Percentiles rank a stretch among this genome's conserved stretches.
Conservation (phyloP, 106 monocot genomes). For the Alisma plantagoaquatica region DNA sequence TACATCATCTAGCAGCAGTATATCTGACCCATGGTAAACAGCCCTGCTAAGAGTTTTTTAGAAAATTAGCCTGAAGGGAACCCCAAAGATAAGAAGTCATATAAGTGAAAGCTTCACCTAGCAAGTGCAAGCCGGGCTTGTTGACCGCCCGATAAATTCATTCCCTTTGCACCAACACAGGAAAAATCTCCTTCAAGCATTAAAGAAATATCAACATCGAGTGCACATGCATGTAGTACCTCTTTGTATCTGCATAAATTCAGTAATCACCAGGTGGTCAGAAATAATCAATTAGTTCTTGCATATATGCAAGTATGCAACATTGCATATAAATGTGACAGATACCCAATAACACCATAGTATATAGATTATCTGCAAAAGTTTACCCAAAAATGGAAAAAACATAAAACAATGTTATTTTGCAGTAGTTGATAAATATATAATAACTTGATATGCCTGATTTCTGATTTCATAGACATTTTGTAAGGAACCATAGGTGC, state of each 20-base stretch:
- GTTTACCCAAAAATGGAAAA: background rate
- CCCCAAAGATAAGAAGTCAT: no score
- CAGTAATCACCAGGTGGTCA: background rate
- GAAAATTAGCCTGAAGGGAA: no score
- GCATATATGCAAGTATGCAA: background rate
- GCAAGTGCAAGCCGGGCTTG: slow-evolving; percentile 83
- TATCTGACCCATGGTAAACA: slow-evolving; percentile 64
- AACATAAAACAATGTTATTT: no score
- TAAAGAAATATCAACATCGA: slow-evolving; percentile 78
- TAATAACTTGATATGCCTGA: no score
- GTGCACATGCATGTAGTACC: slow-evolving; percentile 77
- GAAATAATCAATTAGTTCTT: no score
- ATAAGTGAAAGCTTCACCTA: slow-evolving; percentile 37
- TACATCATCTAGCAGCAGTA: slow-evolving; percentile 90
- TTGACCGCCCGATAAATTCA: slow-evolving; percentile 96
- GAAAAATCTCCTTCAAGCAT: slow-evolving; percentile 76
- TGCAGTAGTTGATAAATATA: no score
- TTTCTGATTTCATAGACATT: no score
- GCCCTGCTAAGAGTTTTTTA: slow-evolving; percentile 68
- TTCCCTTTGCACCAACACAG: slow-evolving; percentile 74
- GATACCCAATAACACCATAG: background rate
- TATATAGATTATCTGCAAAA: background rate
- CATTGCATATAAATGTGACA: background rate
- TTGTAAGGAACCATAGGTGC: no score
- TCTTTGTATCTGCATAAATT: slow-evolving; percentile 49